A percentile compares a stretch with the other conserved stretches of the same genome.
These are phyloP conservation scores for Metschnikowia sp. DNA, from an alignment of 805 yeast species.

Conservation along the genomic window DNA sequence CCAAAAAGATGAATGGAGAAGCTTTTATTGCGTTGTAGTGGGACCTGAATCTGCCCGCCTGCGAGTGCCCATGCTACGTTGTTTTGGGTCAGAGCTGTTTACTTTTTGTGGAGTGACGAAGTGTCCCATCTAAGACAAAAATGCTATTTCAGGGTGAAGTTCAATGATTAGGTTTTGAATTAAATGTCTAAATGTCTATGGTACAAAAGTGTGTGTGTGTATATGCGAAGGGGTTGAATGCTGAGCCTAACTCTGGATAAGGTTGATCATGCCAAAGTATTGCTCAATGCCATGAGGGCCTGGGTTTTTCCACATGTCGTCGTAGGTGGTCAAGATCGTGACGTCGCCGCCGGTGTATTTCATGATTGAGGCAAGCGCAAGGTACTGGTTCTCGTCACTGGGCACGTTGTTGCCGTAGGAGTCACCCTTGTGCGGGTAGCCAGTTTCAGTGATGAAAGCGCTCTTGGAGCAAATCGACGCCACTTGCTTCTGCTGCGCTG, in stretches of 20 bases:
- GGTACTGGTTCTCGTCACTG: constrained; percentile 60
- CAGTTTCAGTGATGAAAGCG: constrained; percentile 78
- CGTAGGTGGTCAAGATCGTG: constrained; percentile 73
- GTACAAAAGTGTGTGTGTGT: neutral
- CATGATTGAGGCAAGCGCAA: constrained; percentile 65
- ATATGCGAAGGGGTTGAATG: neutral
- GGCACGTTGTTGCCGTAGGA: constrained; percentile 76
- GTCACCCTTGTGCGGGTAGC: constrained; percentile 77
- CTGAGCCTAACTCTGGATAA: constrained; percentile 20
- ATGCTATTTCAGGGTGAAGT: too few relatives aligned
- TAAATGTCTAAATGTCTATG: neutral
- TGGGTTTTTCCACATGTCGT: constrained; percentile 85
- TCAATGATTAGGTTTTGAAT: too few relatives aligned
- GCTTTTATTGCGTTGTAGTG: too few relatives aligned
- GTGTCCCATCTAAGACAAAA: too few relatives aligned
- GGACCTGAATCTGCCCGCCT: too few relatives aligned
- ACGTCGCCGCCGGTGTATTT: constrained; percentile 54
- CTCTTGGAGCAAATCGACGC: constrained; percentile 52
- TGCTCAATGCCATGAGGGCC: constrained; percentile 86
- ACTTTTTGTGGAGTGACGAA: too few relatives aligned
- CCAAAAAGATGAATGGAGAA: too few relatives aligned
- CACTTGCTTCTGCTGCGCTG: constrained; percentile 57
- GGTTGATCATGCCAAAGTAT: constrained; percentile 66
- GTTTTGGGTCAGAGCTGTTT: too few relatives aligned
- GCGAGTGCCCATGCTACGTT: too few relatives aligned